Base-by-base conservation (phyloP, 352 stramenopile genomes). In the Phytophthora hibernalis region DNA sequence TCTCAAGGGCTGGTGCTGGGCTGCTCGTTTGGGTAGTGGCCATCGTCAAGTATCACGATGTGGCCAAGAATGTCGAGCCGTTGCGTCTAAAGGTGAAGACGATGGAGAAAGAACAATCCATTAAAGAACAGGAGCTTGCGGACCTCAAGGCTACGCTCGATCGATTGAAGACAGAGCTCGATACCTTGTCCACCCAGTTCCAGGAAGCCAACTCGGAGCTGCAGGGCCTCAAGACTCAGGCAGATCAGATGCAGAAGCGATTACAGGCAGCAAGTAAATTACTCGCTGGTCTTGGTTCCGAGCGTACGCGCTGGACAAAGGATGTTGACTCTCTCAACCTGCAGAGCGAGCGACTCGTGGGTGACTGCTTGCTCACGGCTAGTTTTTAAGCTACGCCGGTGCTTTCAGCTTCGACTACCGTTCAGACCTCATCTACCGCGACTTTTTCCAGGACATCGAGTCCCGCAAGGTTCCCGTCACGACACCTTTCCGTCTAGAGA, bases 11-110 rank as follows among this genome's bases (percentile, higher is more conserved):
- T 8, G 95, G 93, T 0, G 72, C 91, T 2, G 96, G 95, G 0
- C 56, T 98, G 22, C 80, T 98, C 5, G 89, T 94, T 30, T 99
- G 96, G 96, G 93, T 99, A 12, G 82, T 96, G 12, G 96, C 96
- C 18, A 98, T 99, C 57, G 86, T 96, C 44, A 98, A 98, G 61
- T 99, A 99, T 72, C 95, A 98, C 59, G 93, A 98, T 31, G 92
- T 99, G 10, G 95, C 96, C 9, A 94, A 94, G 50, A 98, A 98
- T 51, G 96, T 99, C 3, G 93, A 98, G 31, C 96, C 96, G 0
- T 64, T 98, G 37, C 81, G 85, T 42, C 72, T 88, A 16, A 97
- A 98, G 57, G 95, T 99, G 3, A 97, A 96, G 55, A 90, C 92
- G 0, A 93, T 97, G 83, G 89, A 97, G 57, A 98, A 98, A 58